These are phyloP conservation scores for Boehmeria nivea DNA, from an alignment of 306 rosid species.

Conservation along the genomic window DNA sequence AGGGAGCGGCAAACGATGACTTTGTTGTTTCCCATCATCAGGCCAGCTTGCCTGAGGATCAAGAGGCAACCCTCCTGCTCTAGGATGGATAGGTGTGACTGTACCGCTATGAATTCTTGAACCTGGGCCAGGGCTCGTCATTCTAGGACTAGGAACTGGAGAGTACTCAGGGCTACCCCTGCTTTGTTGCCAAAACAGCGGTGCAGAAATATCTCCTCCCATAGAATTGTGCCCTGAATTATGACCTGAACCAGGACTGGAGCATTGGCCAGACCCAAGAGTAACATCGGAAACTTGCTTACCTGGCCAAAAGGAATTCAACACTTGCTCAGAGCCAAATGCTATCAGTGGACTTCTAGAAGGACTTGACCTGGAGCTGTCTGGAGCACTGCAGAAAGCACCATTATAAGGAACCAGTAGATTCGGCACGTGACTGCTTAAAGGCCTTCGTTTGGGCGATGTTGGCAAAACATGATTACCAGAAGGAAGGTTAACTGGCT, in stretches of 20 bases:
- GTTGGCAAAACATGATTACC: constrained; percentile 43
- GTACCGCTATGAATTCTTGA: constrained; percentile 99
- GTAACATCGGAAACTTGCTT: constrained; percentile 45
- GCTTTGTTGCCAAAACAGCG: constrained; percentile 56
- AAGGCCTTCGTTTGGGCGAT: constrained; percentile 74
- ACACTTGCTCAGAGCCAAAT: constrained; percentile 48
- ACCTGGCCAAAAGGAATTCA: constrained; percentile 48
- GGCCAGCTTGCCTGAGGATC: constrained; percentile 71
- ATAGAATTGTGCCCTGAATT: constrained; percentile 97
- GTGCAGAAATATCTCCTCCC: constrained; percentile 96
- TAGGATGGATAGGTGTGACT: constrained; percentile 95
- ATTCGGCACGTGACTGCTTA: constrained; percentile 77
- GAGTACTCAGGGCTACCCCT: constrained; percentile 69
- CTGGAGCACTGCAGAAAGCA: constrained; percentile 80
- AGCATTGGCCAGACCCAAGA: constrained; percentile 89
- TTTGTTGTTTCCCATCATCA: constrained; percentile 83
- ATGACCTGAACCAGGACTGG: constrained; percentile 98
- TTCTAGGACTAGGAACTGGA: constrained; percentile 57
- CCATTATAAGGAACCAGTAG: constrained; percentile 83
- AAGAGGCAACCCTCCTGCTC: constrained; percentile 61
- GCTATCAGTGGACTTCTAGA: constrained; percentile 65
- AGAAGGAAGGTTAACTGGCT: constrained; percentile 46
- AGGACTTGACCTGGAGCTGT: constrained; percentile 77
- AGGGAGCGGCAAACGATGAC: constrained; percentile 97
- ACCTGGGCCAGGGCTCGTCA: constrained; percentile 82